phyloP scores from a whole-genome alignment of 192 early-diverging fungal species.

The Umbelopsis isabellina region DNA sequence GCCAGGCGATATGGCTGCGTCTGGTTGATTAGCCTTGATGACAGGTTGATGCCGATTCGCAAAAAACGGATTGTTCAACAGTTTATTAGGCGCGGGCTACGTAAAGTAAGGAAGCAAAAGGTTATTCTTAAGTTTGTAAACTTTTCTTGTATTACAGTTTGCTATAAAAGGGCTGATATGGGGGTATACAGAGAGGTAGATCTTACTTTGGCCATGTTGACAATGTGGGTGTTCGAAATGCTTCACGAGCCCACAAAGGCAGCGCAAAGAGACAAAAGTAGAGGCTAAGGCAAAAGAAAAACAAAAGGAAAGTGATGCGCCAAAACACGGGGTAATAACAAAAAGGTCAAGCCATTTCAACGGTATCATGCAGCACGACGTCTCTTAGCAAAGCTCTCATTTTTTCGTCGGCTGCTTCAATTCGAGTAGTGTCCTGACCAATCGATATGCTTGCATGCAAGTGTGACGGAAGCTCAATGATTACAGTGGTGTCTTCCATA shows the following conservation, averaged over 20 bases:
- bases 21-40: background rate
- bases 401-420: constrained; percentile 24
- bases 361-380: constrained; percentile 19
- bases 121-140: background rate
- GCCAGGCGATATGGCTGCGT: background rate
- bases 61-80: constrained; percentile 21
- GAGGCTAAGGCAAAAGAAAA: background rate
- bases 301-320: background rate
- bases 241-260: background rate
- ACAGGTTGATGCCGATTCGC: constrained; percentile 17
- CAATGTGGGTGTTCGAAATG: background rate
- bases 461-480: constrained; percentile 14
- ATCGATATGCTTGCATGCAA: constrained; percentile 20
- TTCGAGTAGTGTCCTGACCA: constrained; percentile 9
- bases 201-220: constrained; percentile 23
- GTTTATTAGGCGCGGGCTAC: constrained; percentile 10
- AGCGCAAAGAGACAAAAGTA: background rate
- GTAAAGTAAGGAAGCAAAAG: background rate
- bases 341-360: constrained; percentile 17
- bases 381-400: constrained; percentile 21
- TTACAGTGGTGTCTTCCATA: background rate
- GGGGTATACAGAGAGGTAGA: background rate
- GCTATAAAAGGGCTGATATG: background rate
- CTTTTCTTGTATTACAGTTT: background rate
- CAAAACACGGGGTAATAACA: constrained; percentile 22